Evolutionary conservation across 768 basidiomycete genomes (phyloP), one percentile per base, ranked within the genome.

Genomic region (Pisolithus tinctorius): DNA sequence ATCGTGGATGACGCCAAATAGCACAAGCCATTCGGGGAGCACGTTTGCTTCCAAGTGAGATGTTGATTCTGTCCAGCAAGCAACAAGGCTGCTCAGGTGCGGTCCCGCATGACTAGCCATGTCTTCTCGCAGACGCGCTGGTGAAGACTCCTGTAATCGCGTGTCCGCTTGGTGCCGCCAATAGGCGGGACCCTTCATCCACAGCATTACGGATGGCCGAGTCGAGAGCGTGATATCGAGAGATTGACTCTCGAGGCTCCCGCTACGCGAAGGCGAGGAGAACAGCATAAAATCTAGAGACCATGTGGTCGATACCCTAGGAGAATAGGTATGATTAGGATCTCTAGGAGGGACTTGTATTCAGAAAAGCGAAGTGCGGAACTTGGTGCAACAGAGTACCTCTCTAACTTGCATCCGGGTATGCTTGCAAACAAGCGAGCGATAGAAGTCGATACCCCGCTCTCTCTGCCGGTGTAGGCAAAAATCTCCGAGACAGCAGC

Each of bases 21-120:
- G 43, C 0, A 64, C 47, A 25, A 65, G 40, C 64, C 63, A 62
- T 42, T 66, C 62, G 13, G 63, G 63, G 46, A 60, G 55, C 41
- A 50, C 17, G 40, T 30, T 29, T 1, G 43, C 26, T 38, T 25
- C 37, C 13, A 39, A 3, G 23, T 25, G 41, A 41, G 23, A 16
- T 6, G 30, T 3, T 6, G 8, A 38, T 42, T 31, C 34, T 5
- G 48, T 45, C n/a, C 53, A 48, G 42, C 47, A 39, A 38, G 46
- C 45, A 4, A 49, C 31, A 39, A 65, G 57, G 40, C n/a, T 45
- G 23, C 51, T 31, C 23, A 60, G 58, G 43, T 63, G 52, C 38
- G 20, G 14, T 20, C 38, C 51, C 5, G 38, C 57, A 14, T 48
- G 47, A 16, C 13, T 17, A 29, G 52, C 50, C 9, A 63, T 47